These are phyloP conservation scores for Colletotrichum ledebouriae DNA, from an alignment of 2,329 filamentous ascomycete genomes.

Conservation along the genomic window DNA sequence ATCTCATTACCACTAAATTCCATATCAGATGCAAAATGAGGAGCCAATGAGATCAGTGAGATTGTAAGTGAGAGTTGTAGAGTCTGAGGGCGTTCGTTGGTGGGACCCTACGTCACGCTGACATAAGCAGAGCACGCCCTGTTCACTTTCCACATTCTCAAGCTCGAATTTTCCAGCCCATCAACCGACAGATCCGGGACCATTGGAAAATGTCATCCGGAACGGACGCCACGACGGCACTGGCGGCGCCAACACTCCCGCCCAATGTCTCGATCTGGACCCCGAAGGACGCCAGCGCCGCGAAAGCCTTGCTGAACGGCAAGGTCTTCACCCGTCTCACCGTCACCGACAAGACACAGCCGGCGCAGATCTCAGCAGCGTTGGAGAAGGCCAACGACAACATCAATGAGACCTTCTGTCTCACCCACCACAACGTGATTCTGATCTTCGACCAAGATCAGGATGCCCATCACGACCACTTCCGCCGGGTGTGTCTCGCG, in stretches of 20 bases:
- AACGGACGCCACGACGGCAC: not conserved
- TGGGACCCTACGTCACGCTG: too few species aligned
- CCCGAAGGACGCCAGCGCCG: conserved; percentile 23
- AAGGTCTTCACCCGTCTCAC: conserved; percentile 44
- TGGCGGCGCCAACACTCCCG: conserved; percentile 34
- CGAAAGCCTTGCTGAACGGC: conserved; percentile 40
- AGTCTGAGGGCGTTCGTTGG: too few species aligned
- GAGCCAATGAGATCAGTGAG: too few species aligned
- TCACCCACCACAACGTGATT: conserved; percentile 41
- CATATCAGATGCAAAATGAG: too few species aligned
- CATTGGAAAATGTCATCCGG: not conserved
- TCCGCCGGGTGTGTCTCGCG: conserved; percentile 44
- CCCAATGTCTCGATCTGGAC: conserved; percentile 45
- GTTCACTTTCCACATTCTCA: too few species aligned
- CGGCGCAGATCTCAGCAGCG: conserved; percentile 34
- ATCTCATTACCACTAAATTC: too few species aligned
- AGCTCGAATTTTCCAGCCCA: too few species aligned
- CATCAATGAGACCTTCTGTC: conserved; percentile 40
- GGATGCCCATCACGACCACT: conserved; percentile 45
- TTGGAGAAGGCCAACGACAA: conserved; percentile 16
- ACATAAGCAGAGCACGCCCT: too few species aligned
- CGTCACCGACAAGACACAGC: conserved; percentile 39
- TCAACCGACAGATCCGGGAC: too few species aligned
- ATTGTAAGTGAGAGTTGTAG: too few species aligned
- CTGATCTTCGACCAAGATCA: conserved; percentile 42